Conservation (phyloP, 306 rosid genomes). For the Gynostemma pentaphyllum region DNA sequence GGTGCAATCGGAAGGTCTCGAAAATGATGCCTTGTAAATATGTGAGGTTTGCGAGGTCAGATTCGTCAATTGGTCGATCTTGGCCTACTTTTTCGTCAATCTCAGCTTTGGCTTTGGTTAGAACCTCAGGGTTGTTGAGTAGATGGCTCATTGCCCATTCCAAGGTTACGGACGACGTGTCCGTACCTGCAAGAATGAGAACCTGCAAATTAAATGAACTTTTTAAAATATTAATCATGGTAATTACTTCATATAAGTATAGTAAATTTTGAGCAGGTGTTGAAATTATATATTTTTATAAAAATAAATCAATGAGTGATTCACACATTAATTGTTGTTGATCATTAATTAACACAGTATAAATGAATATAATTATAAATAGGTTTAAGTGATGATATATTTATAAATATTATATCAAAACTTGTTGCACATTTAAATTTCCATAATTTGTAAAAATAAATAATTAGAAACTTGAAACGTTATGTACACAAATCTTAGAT, state of each 20-base stretch:
- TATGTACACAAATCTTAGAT: no score
- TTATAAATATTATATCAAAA: no score
- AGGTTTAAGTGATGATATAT: no score
- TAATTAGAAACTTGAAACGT: not conserved
- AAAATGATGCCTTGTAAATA: slow-evolving; percentile 34
- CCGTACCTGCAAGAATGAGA: slow-evolving; percentile 43
- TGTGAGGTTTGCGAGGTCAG: slow-evolving; percentile 17
- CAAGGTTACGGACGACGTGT: slow-evolving; percentile 31
- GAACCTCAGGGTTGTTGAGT: slow-evolving; percentile 33
- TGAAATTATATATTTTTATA: not conserved
- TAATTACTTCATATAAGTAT: no score
- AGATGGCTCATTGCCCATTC: slow-evolving; percentile 63
- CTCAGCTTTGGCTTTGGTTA: slow-evolving; percentile 29
- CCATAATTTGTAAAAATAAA: no score
- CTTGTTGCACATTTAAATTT: no score
- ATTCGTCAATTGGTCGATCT: slow-evolving; percentile 27
- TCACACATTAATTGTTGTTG: no score
- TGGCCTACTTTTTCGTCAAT: slow-evolving; percentile 21
- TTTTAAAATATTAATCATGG: slow-evolving; percentile 22
- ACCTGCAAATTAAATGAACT: no score
- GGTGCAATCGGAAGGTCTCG: slow-evolving; percentile 28
- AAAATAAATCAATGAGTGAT: no score
- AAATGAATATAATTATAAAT: no score
- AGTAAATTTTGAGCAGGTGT: no score
- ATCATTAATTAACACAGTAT: no score